phyloP scores from a whole-genome alignment of 23 red algal genomes.

The Gracilaria gracilis region DNA sequence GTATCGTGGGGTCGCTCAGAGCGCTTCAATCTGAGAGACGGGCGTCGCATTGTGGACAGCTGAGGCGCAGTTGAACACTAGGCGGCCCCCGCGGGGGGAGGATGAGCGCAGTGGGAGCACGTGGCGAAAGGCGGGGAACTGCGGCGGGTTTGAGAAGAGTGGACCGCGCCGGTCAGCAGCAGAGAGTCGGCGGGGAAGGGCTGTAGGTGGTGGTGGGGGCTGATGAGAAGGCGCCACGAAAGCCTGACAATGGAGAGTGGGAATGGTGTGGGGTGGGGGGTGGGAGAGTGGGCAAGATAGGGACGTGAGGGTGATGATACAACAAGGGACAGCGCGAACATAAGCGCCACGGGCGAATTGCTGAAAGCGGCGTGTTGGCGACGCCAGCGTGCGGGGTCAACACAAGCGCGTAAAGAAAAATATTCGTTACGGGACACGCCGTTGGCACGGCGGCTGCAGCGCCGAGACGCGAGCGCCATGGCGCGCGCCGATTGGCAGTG shows the following conservation, averaged over 20 bases:
- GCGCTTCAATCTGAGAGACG: background rate
- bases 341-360: too few species aligned
- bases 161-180: too few species aligned
- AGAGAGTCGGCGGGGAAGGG: too few species aligned
- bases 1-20: background rate
- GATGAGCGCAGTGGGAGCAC: background rate
- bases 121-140: too few species aligned
- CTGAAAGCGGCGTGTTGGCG: too few species aligned
- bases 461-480: background rate
- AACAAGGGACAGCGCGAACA: background rate
- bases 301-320: background rate
- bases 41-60: constrained; percentile 13
- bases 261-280: too few species aligned
- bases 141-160: too few species aligned
- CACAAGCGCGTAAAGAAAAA: background rate
- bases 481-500: constrained; percentile 5
- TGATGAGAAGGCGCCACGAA: too few species aligned
- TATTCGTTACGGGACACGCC: constrained; percentile 41
- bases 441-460: constrained; percentile 1
- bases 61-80: background rate
- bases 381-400: too few species aligned
- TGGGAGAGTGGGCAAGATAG: too few species aligned
- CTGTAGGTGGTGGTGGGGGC: too few species aligned
- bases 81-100: background rate
- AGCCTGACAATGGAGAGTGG: too few species aligned